These are phyloP conservation scores for Citrullus amarus DNA, from an alignment of 306 rosid species.

Conservation along the genomic window DNA sequence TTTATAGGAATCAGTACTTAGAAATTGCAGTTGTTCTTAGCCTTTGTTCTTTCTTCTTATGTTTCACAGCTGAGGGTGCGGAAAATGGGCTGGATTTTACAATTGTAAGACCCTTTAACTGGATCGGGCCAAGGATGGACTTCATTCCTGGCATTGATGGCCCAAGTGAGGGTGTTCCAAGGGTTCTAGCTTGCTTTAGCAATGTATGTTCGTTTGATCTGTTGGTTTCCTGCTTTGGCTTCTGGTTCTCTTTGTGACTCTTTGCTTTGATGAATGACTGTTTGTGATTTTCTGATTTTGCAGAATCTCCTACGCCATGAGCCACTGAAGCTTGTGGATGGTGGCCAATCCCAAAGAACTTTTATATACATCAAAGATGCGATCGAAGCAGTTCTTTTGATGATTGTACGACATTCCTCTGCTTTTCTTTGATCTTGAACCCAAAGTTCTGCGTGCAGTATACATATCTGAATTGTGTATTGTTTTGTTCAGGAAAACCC, in stretches of 20 bases:
- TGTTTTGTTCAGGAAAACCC: constrained; percentile 66
- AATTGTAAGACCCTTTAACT: constrained; percentile 87
- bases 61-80: constrained; percentile 73
- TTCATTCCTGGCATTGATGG: constrained; percentile 96
- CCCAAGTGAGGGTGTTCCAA: constrained; percentile 94
- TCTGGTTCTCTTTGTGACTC: neutral
- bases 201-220: constrained; percentile 50
- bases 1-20: neutral
- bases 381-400: constrained; percentile 80
- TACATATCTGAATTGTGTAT: constrained; percentile 1
- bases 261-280: neutral
- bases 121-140: constrained; percentile 98
- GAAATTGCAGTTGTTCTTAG: neutral
- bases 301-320: constrained; percentile 88
- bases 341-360: constrained; percentile 90
- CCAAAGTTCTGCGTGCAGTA: neutral
- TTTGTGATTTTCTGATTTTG: constrained; percentile 14
- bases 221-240: neutral
- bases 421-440: neutral
- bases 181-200: constrained; percentile 93
- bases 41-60: neutral
- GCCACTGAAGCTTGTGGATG: constrained; percentile 94
- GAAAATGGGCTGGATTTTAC: constrained; percentile 83
- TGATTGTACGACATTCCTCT: constrained; percentile 48
- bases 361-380: constrained; percentile 83